Base-by-base conservation (phyloP, 2,329 filamentous ascomycete species). In the Epichloe aotearoae region DNA sequence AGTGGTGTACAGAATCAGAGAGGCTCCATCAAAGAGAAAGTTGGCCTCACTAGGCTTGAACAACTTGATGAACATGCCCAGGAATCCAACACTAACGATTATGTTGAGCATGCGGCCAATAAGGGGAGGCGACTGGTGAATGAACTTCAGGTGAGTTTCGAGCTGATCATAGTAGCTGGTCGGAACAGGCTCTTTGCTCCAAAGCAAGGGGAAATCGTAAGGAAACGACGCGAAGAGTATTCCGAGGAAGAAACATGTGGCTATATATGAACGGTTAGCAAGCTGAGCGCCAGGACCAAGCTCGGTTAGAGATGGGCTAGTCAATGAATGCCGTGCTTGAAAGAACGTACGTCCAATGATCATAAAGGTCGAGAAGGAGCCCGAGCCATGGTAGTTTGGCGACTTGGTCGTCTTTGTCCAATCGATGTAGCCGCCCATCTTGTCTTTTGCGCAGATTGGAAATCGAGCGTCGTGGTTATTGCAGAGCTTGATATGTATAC, bases 171-270 rank as follows among this genome's bases (percentile, higher is more conserved):
- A 90, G 77, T 91, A 94, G 42, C 76, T 65, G 39, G 76, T 73
- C 53, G 78, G 75, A 49, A 86, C 74, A 50, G 74, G 75, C 41
- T 79, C 81, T 33, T 80, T 80, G 48, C 83, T 84, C 78, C 88
- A 94, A 50, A 94, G 84, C 55, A 93, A 83, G 53, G 88, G 85
- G 72, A 88, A 93, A 75, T 94, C 93, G 75, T 97, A 98, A 54
- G 93, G 90, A 70, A 97, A 94, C 56, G 84, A 83, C 61, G 89
- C 89, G 79, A 97, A 98, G 69, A 98, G 84, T 68, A 97, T 89
- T 61, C 93, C 93, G 57, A 98, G 85, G 79, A 97, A 95, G 80
- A 98, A 98, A 69, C 88, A 95, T 57, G 86, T 89, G 56, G 86
- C 86, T 90, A 60, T 38, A 48, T 17, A 44, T 3, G 36, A 20